A percentile compares a stretch with the other conserved stretches of the same genome.
These are phyloP conservation scores for Cercophora newfieldiana DNA, from an alignment of 495 filamentous ascomycete genomes.

Conservation along the genomic window DNA sequence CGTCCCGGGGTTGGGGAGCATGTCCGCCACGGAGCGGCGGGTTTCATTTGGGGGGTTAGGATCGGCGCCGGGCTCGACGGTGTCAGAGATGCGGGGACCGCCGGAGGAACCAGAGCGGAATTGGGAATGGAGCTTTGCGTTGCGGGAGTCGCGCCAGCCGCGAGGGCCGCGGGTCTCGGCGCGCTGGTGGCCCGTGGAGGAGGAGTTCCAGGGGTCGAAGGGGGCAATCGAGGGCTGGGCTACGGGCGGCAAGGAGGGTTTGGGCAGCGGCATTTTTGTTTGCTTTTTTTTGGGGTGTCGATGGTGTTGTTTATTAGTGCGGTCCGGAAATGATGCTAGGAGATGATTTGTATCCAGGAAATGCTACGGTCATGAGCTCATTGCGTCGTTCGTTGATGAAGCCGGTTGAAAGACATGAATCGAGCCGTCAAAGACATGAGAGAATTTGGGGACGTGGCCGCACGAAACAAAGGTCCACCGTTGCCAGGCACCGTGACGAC, in stretches of 20 bases:
- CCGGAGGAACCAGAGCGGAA: conserved; percentile 55
- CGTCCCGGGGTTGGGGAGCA: conserved; percentile 46
- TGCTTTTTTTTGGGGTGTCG: conserved; percentile 3
- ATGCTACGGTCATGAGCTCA: neutral
- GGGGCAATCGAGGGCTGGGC: conserved; percentile 36
- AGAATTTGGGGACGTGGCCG: neutral
- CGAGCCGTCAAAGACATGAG: neutral
- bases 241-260: conserved; percentile 46
- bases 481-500: neutral
- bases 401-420: too few relatives aligned
- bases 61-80: conserved; percentile 56
- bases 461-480: conserved; percentile 5
- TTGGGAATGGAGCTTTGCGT: conserved; percentile 65
- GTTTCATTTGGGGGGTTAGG: too few relatives aligned
- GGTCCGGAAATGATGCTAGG: neutral
- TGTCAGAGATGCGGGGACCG: conserved; percentile 57
- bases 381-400: neutral
- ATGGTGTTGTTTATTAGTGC: neutral
- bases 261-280: conserved; percentile 19
- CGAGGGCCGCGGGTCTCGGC: conserved; percentile 63
- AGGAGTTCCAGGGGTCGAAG: conserved; percentile 83
- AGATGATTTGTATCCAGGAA: neutral
- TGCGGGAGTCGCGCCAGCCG: conserved; percentile 70
- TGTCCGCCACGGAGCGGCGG: conserved; percentile 50
- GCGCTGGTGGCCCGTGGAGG: conserved; percentile 77